Base-by-base conservation (phyloP, 352 stramenopile species). In the Globisporangium alternatum region DNA sequence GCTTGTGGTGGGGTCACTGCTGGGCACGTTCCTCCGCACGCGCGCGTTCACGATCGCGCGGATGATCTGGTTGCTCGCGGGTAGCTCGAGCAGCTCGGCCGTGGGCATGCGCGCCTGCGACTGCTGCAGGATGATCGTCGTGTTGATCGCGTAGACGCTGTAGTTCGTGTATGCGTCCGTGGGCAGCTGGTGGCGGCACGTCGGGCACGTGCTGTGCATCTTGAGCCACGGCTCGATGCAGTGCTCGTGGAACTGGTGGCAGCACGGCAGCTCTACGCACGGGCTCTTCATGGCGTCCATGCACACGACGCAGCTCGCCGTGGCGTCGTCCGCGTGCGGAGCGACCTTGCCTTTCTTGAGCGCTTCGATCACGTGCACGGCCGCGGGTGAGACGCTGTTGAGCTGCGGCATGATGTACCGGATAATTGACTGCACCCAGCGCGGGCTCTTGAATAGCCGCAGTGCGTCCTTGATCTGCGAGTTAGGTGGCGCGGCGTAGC, bases 401-500 rank as follows among this genome's bases (percentile, higher is more conserved):
- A 96, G 83, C 68, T 96, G 87, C 47, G 87, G 87, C 68, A 96
- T 90, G 64, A 96, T 96, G 76, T 94, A 93, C 17, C 82, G 87
- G 60, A 96, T 94, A 69, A 96, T 94, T n/a, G 83, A 93, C 65
- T 93, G 85, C 45, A 96, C 87, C 87, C 87, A 96, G 41, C 87
- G 87, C 64, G 85, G 77, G 65, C 85, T 94, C 82, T 96, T 96
- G 75, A 96, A 96, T 37, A 96, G 72, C 9, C 81, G 72, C 56
- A 96, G 67, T 57, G 82, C 87, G 73, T 96, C 87, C 67, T 96
- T 94, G 70, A 94, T 93, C 73, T 93, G 83, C 52, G 87, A 94
- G 68, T 96, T 86, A 61, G 78, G 78, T 37, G 87, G 87, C 59
- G 87, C 85, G 12, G 85, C 82, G 69, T 96, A 96, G 59, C 87